These are phyloP conservation scores for Dillenia turbinata DNA, from an alignment of 164 flowering plant genomes.

Conservation along the genomic window DNA sequence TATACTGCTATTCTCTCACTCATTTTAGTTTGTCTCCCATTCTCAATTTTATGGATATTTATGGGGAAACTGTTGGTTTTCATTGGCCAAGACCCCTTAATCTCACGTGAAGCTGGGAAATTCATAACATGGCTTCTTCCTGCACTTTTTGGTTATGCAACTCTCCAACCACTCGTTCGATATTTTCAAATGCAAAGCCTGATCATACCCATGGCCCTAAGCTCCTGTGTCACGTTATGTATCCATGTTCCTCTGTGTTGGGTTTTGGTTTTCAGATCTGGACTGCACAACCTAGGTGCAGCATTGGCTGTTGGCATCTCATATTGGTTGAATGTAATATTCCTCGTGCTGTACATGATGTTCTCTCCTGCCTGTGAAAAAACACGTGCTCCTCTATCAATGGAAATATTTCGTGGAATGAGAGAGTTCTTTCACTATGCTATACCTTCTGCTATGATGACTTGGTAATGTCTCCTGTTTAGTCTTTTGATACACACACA, in stretches of 20 bases:
- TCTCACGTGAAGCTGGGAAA: conserved; percentile 52
- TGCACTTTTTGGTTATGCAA: conserved; percentile 45
- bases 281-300: conserved; percentile 41
- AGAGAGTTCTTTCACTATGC: conserved; percentile 61
- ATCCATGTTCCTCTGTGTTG: conserved; percentile 51
- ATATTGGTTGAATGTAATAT: conserved; percentile 40
- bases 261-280: conserved; percentile 50
- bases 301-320: conserved; percentile 48
- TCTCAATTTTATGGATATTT: conserved; percentile 43
- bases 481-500: neutral
- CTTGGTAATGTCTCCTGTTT: conserved; percentile 43
- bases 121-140: conserved; percentile 45
- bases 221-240: conserved; percentile 26
- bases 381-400: conserved; percentile 57
- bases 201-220: conserved; percentile 39
- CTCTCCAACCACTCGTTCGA: conserved; percentile 44
- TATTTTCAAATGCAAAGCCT: conserved; percentile 50
- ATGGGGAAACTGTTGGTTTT: conserved; percentile 36
- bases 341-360: conserved; percentile 41
- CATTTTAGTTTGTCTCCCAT: conserved; percentile 36
- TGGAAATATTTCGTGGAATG: conserved; percentile 53
- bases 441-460: conserved; percentile 81
- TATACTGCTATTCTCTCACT: conserved; percentile 50
- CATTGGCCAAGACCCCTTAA: conserved; percentile 52
- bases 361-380: conserved; percentile 48